Base-by-base conservation (phyloP, 129 eudicot species). In the Artemisia tridentata region DNA sequence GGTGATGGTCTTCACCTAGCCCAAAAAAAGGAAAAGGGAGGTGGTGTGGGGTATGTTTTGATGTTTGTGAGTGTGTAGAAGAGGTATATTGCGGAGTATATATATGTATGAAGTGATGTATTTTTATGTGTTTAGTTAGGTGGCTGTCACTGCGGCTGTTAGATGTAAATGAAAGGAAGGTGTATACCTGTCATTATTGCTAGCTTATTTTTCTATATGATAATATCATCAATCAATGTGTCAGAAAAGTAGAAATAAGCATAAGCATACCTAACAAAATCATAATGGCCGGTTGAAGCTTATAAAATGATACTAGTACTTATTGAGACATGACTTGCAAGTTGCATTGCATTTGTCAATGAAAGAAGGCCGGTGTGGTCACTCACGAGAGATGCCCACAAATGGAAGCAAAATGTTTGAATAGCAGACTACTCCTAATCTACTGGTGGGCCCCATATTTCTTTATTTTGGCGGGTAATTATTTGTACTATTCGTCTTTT, bases 311-410 rank as follows among this genome's bases (percentile, higher is more conserved):
- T 0, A 34, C 7, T 29, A n/a, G n/a, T n/a, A 63, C 6, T 12
- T 63, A 43, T 20, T 58, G 21, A 48, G 69, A 19, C 11, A 47
- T 54, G 72, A 65, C 65, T 11, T 29, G n/a, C n/a, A n/a, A n/a
- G n/a, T n/a, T n/a, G 54, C 15, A 65, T 48, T 15, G 61, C 52
- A 56, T 75, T 75, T 75, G 79, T 75, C 79, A 75, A 67, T 55
- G 21, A 67, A 75, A 21, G 67, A 66, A 55, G 59, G 79, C 60
- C 12, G 29, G 59, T 6, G 60, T 38, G 78, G 74, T 70, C 65
- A 70, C 64, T 38, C 45, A 38, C 2, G 10, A 38, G n/a, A n/a
- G 2, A 38, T 38, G 64, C 43, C 63, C 49, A 46, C 25, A 1
- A 23, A 50, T 20, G 55, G 47, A 64, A 57, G 41, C 72, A 64